These are phyloP conservation scores for Gossypium raimondii DNA, from an alignment of 345 rosid species.

Conservation along the genomic window DNA sequence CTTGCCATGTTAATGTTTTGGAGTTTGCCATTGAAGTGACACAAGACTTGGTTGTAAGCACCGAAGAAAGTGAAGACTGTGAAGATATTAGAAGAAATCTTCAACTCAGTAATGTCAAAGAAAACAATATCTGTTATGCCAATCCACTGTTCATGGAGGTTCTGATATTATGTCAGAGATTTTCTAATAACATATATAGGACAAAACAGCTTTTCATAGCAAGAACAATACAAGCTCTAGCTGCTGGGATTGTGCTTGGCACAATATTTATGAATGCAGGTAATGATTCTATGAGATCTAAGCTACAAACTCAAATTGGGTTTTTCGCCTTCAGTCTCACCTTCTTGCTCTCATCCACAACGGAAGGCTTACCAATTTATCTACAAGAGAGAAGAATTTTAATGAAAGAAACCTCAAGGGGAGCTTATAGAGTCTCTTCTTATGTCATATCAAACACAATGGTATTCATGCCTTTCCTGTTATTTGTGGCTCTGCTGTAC, in stretches of 20 bases:
- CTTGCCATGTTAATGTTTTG: background rate
- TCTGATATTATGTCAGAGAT: background rate
- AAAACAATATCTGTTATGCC: background rate
- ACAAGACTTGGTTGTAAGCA: background rate
- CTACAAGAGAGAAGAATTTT: background rate
- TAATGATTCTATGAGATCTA: background rate
- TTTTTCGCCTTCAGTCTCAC: slow-evolving; percentile 8
- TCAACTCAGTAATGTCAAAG: background rate
- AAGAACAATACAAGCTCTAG: slow-evolving; percentile 65
- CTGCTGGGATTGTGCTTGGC: slow-evolving; percentile 70
- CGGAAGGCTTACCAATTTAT: background rate
- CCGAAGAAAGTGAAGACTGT: background rate
- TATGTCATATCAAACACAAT: slow-evolving; percentile 1
- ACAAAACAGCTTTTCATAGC: slow-evolving; percentile 71
- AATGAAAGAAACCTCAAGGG: slow-evolving; percentile 3
- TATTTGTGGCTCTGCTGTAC: slow-evolving; percentile 1
- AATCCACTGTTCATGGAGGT: background rate
- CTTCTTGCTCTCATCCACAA: background rate
- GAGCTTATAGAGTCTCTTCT: slow-evolving; percentile 3
- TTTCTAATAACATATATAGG: slow-evolving; percentile 64
- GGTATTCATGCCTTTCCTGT: background rate
- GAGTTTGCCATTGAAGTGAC: background rate
- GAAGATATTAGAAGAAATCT: background rate
- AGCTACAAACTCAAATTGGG: background rate
- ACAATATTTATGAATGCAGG: slow-evolving; percentile 40